These are phyloP conservation scores for Protomyces inundatus DNA, from an alignment of 1,139 yeast species.

Conservation along the genomic window DNA sequence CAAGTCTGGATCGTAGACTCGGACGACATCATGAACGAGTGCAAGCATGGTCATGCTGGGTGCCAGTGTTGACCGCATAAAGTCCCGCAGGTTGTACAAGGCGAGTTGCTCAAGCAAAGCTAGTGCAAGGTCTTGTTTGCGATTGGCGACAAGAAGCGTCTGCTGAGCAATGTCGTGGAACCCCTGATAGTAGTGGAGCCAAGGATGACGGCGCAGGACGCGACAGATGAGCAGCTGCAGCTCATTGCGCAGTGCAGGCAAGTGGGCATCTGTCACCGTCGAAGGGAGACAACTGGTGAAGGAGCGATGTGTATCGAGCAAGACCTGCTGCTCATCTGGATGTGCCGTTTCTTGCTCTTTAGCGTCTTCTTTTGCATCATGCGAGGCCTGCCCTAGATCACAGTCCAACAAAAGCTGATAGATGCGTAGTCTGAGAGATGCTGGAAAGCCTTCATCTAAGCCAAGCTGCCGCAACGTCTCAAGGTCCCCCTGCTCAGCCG, in stretches of 20 bases:
- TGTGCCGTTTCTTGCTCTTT: not conserved
- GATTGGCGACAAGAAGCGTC: slow-evolving; percentile 51
- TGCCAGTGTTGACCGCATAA: slow-evolving; percentile 65
- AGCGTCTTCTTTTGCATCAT: not conserved
- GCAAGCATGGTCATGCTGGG: slow-evolving; percentile 62
- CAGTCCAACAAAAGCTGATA: slow-evolving; percentile 5
- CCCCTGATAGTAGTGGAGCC: slow-evolving; percentile 80
- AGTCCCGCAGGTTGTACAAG: slow-evolving; percentile 65
- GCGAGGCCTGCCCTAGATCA: not conserved
- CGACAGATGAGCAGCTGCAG: slow-evolving; percentile 49
- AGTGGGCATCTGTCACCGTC: slow-evolving; percentile 21
- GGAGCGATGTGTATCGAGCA: slow-evolving; percentile 68
- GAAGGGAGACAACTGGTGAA: slow-evolving; percentile 40
- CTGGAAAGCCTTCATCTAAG: slow-evolving; percentile 1
- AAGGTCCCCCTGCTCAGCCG: not conserved
- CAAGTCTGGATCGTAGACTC: slow-evolving; percentile 48
- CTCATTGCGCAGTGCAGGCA: slow-evolving; percentile 39
- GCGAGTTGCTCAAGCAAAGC: slow-evolving; percentile 54
- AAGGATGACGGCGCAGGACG: slow-evolving; percentile 56
- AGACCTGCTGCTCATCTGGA: slow-evolving; percentile 67
- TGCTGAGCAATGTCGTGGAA: slow-evolving; percentile 79
- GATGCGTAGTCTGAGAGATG: not conserved
- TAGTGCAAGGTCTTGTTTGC: slow-evolving; percentile 39
- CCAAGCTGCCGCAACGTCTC: slow-evolving; percentile 3
- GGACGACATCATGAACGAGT: slow-evolving; percentile 58